Evolutionary conservation across 768 basidiomycete species (phyloP).

Genomic region (Dioszegia hungarica): DNA sequence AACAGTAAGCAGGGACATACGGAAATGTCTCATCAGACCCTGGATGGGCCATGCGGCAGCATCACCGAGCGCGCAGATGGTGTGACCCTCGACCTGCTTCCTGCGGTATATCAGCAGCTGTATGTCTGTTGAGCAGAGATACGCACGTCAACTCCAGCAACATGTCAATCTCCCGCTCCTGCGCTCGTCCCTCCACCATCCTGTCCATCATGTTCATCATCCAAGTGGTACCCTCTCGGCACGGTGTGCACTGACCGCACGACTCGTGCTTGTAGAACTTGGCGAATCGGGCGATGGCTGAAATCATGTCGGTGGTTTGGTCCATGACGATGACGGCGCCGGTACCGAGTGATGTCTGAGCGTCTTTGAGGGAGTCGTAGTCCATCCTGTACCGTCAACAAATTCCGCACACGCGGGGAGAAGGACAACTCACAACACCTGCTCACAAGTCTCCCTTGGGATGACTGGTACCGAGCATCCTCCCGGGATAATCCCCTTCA

Average conservation of each 20-base stretch:
- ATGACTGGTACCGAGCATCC: constrained; percentile 91
- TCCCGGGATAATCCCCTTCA: constrained; percentile 93
- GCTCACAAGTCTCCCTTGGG: constrained; percentile 72
- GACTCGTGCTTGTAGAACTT: constrained; percentile 98
- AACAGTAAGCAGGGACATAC: constrained; percentile 45
- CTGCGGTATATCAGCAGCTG: constrained; percentile 50
- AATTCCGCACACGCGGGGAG: not conserved
- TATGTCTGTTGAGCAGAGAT: not conserved
- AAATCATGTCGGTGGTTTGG: constrained; percentile 90
- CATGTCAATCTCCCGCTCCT: constrained; percentile 96
- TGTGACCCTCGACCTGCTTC: constrained; percentile 94
- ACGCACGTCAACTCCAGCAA: constrained; percentile 74
- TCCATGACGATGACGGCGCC: constrained; percentile 99
- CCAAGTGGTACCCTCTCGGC: constrained; percentile 75
- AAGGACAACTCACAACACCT: constrained; percentile 68
- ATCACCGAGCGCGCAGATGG: constrained; percentile 93
- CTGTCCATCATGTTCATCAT: constrained; percentile 99
- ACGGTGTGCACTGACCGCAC: constrained; percentile 94
- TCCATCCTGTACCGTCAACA: constrained; percentile 66
- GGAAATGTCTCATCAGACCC: constrained; percentile 95
- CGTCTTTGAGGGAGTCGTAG: constrained; percentile 94
- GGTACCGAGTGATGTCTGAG: constrained; percentile 92
- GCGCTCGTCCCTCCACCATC: constrained; percentile 84
- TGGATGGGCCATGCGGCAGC: constrained; percentile 99
- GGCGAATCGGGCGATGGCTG: constrained; percentile 89